Conservation (phyloP, 1,284 basidiomycete genomes). For the Trametes hirsuta region DNA sequence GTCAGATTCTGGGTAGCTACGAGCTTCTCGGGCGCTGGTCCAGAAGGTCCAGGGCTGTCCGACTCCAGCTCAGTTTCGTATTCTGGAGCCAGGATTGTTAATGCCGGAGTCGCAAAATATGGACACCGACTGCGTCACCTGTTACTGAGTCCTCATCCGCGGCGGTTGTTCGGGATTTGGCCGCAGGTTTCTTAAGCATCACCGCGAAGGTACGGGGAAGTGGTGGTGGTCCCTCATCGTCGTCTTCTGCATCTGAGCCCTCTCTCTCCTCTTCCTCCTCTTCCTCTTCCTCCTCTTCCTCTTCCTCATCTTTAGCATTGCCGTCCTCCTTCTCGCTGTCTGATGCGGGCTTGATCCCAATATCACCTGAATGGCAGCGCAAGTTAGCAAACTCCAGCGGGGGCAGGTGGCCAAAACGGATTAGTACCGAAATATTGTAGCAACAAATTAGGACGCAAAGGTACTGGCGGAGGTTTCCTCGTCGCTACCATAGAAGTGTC, state of each 20-base stretch:
- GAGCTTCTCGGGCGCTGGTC: neutral
- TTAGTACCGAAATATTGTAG: constrained; percentile 27
- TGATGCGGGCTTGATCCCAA: constrained; percentile 21
- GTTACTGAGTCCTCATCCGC: constrained; percentile 21
- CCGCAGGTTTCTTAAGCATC: neutral
- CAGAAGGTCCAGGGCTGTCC: neutral
- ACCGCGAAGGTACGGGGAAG: constrained; percentile 5
- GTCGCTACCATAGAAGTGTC: neutral
- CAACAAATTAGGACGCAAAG: constrained; percentile 22
- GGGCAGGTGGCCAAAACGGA: too few species aligned
- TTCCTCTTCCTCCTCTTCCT: constrained; percentile 14
- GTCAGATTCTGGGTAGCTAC: neutral
- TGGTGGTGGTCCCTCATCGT: constrained; percentile 5
- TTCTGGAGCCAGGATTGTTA: neutral
- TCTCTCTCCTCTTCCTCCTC: constrained; percentile 19
- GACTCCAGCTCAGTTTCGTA: constrained; percentile 11
- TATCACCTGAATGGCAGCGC: constrained; percentile 8
- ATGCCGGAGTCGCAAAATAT: neutral
- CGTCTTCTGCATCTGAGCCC: constrained; percentile 17
- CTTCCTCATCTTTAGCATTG: constrained; percentile 19
- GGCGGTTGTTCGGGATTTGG: neutral
- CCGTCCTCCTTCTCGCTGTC: constrained; percentile 25
- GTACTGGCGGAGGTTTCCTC: neutral
- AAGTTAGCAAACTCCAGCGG: neutral
- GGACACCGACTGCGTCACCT: constrained; percentile 17